These are phyloP conservation scores for Atkinsonella texensis DNA, from an alignment of 2,329 filamentous ascomycete species.

Conservation along the genomic window DNA sequence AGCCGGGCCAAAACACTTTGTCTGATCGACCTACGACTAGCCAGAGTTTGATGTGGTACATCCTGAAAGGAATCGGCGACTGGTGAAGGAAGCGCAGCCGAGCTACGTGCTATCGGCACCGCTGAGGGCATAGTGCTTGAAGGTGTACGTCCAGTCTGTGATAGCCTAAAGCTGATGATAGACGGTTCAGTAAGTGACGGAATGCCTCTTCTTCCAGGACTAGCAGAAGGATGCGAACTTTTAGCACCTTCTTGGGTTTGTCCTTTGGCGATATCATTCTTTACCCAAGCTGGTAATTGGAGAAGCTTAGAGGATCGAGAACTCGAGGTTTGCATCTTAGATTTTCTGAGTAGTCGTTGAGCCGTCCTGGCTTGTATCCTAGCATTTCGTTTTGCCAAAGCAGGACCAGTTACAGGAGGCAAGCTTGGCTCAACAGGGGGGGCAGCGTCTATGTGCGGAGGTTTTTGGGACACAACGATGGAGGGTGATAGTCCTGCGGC, in stretches of 20 bases:
- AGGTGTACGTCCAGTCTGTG: too few species aligned
- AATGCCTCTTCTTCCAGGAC: too few species aligned
- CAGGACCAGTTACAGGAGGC: background rate
- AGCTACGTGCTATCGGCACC: background rate
- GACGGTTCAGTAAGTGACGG: too few species aligned
- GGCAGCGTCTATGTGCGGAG: constrained; percentile 10
- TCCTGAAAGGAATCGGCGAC: background rate
- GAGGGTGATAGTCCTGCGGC: constrained; percentile 12
- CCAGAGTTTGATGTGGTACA: background rate
- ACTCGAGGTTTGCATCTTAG: background rate
- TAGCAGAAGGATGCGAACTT: too few species aligned
- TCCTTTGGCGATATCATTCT: too few species aligned
- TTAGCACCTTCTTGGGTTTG: too few species aligned
- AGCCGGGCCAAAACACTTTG: constrained; percentile 6
- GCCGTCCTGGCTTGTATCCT: background rate
- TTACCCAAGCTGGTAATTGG: too few species aligned
- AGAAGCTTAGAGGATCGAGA: too few species aligned
- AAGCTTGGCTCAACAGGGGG: constrained; percentile 5
- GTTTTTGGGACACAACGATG: constrained; percentile 17
- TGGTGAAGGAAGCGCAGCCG: background rate
- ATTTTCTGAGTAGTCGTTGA: too few species aligned
- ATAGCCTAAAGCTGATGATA: too few species aligned
- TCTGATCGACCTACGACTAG: background rate
- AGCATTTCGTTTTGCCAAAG: background rate
- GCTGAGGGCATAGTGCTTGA: background rate